Evolutionary conservation across 1,139 yeast genomes (phyloP).

Genomic region (Ogataea hybrid): DNA sequence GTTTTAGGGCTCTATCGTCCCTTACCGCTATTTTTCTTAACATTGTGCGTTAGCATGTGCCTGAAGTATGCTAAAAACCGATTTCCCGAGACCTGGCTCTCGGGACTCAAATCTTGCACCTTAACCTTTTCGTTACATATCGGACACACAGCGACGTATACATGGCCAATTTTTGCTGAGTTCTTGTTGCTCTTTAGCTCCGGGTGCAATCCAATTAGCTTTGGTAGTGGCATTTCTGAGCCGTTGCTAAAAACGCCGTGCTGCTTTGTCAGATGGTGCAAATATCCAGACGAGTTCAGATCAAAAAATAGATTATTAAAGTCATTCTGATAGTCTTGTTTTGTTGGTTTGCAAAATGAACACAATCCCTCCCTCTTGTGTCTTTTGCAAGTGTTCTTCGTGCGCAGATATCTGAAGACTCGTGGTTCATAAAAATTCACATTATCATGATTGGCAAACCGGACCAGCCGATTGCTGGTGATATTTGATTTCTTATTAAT

Average conservation of each 20-base stretch:
- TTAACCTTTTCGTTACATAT: slow-evolving; percentile 16
- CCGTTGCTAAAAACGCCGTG: slow-evolving; percentile 26
- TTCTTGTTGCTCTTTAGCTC: slow-evolving; percentile 15
- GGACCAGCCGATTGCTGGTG: background rate
- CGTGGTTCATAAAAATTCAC: slow-evolving; percentile 14
- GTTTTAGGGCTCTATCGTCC: slow-evolving; percentile 33
- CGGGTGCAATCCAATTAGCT: slow-evolving; percentile 13
- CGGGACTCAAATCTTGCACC: slow-evolving; percentile 15
- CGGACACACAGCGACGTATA: slow-evolving; percentile 18
- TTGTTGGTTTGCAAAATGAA: slow-evolving; percentile 13
- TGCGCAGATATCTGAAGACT: slow-evolving; percentile 10
- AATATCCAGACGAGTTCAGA: slow-evolving; percentile 21
- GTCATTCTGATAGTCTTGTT: slow-evolving; percentile 10
- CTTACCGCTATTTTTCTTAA: slow-evolving; percentile 14
- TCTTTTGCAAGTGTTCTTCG: slow-evolving; percentile 8
- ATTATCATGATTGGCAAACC: slow-evolving; percentile 6
- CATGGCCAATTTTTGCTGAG: slow-evolving; percentile 12
- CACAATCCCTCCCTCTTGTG: slow-evolving; percentile 14
- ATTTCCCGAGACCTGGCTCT: slow-evolving; percentile 10
- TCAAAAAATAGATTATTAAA: slow-evolving; percentile 16
- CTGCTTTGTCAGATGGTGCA: slow-evolving; percentile 22
- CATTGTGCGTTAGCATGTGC: slow-evolving; percentile 18
- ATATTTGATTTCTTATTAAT: slow-evolving; percentile 11
- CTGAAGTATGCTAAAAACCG: slow-evolving; percentile 17
- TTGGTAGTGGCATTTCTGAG: slow-evolving; percentile 15